Conservation (phyloP, 2,329 filamentous ascomycete genomes). For the Bertia moriformis region DNA sequence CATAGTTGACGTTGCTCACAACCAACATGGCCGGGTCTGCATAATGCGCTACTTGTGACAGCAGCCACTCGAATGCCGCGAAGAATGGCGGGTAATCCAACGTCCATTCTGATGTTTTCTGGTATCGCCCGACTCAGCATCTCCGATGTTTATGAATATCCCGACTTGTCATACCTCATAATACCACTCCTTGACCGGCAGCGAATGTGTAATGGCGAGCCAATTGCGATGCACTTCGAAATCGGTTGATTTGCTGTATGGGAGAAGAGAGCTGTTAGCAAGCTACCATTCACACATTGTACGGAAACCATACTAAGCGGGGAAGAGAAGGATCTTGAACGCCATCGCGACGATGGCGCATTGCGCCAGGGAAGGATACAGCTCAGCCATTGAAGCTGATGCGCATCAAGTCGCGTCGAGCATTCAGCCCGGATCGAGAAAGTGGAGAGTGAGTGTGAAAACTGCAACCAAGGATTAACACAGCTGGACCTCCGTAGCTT, state of each 20-base stretch:
- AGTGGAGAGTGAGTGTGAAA: too few species aligned
- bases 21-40: constrained; percentile 70
- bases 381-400: constrained; percentile 48
- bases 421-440: not conserved
- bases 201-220: constrained; percentile 85
- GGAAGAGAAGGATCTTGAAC: constrained; percentile 83
- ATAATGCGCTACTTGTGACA: constrained; percentile 67
- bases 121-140: too few species aligned
- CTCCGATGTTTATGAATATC: not conserved
- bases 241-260: constrained; percentile 80
- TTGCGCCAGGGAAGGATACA: constrained; percentile 77
- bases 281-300: not conserved
- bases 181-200: constrained; percentile 84
- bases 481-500: too few species aligned
- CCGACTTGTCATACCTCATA: constrained; percentile 30
- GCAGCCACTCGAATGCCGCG: constrained; percentile 85
- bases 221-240: constrained; percentile 99
- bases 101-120: constrained; percentile 98
- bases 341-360: constrained; percentile 75
- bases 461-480: too few species aligned
- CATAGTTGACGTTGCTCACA: constrained; percentile 68
- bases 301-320: constrained; percentile 65
- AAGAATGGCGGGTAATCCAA: constrained; percentile 98
- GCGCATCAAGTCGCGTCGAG: not conserved
- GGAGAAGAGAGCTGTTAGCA: constrained; percentile 6